These are phyloP conservation scores for Phyllostachys edulis DNA, from an alignment of 176 grass and related monocot genomes.

Conservation along the genomic window DNA sequence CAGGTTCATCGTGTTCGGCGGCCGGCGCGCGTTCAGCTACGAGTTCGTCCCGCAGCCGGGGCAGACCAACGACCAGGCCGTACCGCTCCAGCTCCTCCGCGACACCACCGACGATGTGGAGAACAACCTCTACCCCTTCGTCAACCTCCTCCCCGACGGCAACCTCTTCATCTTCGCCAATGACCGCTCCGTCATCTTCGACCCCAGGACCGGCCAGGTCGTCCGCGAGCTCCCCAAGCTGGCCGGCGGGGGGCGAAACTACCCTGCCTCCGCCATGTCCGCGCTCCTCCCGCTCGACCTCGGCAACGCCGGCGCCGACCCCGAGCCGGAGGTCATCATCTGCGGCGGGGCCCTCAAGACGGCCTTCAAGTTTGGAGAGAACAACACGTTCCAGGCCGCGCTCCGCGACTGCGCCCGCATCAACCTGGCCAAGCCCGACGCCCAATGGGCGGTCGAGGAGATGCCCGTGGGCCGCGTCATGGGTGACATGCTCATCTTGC, in stretches of 20 bases:
- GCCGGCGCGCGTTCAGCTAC: constrained; percentile 70
- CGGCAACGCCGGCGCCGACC: constrained; percentile 36
- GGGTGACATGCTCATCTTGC: constrained; percentile 88
- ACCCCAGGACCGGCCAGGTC: constrained; percentile 38
- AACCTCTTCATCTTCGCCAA: constrained; percentile 90
- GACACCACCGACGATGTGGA: constrained; percentile 74
- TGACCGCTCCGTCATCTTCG: constrained; percentile 74
- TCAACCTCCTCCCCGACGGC: constrained; percentile 82
- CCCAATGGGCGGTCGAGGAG: constrained; percentile 52
- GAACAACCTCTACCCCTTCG: constrained; percentile 98
- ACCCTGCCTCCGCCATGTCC: constrained; percentile 80
- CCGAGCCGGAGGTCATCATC: constrained; percentile 62
- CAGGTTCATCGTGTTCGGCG: constrained; percentile 65
- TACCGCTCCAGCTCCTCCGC: constrained; percentile 41
- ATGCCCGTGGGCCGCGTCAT: constrained; percentile 79
- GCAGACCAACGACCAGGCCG: constrained; percentile 34
- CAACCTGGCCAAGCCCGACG: constrained; percentile 40
- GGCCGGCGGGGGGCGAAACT: constrained; percentile 59
- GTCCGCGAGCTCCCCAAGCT: constrained; percentile 71
- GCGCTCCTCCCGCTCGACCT: constrained; percentile 73
- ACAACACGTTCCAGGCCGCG: constrained; percentile 39
- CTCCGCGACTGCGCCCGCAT: constrained; percentile 65
- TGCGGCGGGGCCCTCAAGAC: constrained; percentile 66
- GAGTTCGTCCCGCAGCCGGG: constrained; percentile 58
- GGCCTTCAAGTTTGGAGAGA: constrained; percentile 52